phyloP scores from a whole-genome alignment of 2,329 filamentous ascomycete species.

The Colletotrichum phormii region DNA sequence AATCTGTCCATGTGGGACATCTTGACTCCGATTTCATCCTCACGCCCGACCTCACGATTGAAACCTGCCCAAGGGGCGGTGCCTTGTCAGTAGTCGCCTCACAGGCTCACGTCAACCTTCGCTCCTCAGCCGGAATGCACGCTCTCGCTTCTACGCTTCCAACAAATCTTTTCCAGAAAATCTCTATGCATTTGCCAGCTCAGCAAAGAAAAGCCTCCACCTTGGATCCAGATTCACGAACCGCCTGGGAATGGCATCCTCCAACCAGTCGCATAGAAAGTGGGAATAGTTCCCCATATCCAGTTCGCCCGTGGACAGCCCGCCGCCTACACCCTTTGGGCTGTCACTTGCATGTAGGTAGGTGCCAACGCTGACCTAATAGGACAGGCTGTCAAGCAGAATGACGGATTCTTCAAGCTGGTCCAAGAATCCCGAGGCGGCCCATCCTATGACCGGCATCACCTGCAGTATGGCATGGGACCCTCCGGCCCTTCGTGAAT shows the following conservation, averaged over 20 bases:
- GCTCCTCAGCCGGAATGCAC: background rate
- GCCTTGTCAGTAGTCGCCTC: background rate
- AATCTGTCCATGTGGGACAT: background rate
- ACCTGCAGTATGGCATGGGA: background rate
- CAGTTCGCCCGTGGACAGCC: background rate
- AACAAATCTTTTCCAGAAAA: constrained; percentile 1
- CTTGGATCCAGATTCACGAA: background rate
- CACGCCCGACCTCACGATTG: background rate
- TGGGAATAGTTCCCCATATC: background rate
- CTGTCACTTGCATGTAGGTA: constrained; percentile 16
- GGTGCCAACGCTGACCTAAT: background rate
- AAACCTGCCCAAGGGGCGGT: background rate
- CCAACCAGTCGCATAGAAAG: background rate
- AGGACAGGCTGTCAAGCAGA: background rate
- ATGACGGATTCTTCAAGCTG: background rate
- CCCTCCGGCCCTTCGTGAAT: background rate
- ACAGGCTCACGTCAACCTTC: background rate
- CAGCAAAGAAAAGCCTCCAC: constrained; percentile 1
- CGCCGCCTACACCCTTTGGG: background rate
- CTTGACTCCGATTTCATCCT: background rate
- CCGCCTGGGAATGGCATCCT: background rate
- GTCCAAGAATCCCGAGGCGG: constrained; percentile 19
- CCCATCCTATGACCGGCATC: constrained; percentile 2
- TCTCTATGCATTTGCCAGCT: constrained; percentile 11
- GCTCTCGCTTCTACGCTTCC: constrained; percentile 1